Evolutionary conservation across 306 rosid genomes (phyloP), one percentile per base, ranked within the genome.

Genomic region (Phaseolus lunatus): DNA sequence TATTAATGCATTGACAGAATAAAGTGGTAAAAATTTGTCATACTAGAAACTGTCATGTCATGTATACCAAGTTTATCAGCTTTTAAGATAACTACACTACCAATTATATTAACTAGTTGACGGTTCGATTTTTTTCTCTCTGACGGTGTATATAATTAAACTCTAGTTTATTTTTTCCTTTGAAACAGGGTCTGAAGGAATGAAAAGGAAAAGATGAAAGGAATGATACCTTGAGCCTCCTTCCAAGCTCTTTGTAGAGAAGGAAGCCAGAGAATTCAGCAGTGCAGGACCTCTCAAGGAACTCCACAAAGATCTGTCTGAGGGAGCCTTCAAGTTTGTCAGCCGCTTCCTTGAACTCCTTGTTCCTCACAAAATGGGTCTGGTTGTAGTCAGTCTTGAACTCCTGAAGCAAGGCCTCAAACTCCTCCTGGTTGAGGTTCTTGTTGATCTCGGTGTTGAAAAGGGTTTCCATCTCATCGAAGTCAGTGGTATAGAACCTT

Each of bases 221-320:
- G 1, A 35, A 13, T 2, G 14, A 24, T 24, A 94, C 98, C 98
- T 90, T 95, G 64, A 95, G 97, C 78, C 99, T 92, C 85, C 97
- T 85, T 72, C 99, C 99, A 19, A 95, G 93, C 87, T 95, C 99
- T 70, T 95, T 95, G 91, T 95, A 95, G 31, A 95, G 97, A 77
- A 95, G 97, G 73, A 95, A 95, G 1, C 99, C 99, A 64, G 99
- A 95, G 90, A 95, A 95, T 78, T 95, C 99, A 70, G 99, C 99
- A 80, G 99, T 95, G 27, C 97, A 95, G 22, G 99, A 95, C 89
- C 99, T 88, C 88, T 95, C 97, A 48, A 95, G 89, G 79, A 95
- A 95, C 94, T 95, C 99, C 3, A 95, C 99, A 68, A 95, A 95
- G 78, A 95, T 95, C 79, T 95, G 97, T 19, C 99, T 84, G 13